Conservation (phyloP, 495 filamentous ascomycete genomes). For the Paragyromitra xinjiangensis region DNA sequence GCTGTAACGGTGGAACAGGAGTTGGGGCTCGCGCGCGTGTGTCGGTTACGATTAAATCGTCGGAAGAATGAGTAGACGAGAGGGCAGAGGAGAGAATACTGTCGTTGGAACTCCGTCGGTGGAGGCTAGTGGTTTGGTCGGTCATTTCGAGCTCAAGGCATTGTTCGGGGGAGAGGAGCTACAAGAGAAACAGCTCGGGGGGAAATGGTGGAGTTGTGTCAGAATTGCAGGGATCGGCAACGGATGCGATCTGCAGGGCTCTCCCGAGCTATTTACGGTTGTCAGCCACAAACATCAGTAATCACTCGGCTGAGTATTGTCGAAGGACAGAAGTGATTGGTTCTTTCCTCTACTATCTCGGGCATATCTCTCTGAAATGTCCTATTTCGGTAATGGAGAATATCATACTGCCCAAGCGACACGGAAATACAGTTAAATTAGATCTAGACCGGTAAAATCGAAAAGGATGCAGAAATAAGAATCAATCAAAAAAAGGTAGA, state of each 20-base stretch:
- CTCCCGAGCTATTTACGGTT: neutral
- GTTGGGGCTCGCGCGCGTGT: constrained; percentile 57
- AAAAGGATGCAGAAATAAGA: no score
- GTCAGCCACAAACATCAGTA: constrained; percentile 6
- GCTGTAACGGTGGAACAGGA: constrained; percentile 42
- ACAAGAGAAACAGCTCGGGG: neutral
- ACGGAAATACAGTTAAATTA: no score
- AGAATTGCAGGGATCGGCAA: neutral
- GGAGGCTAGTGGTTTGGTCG: constrained; percentile 21
- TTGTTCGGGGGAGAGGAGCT: constrained; percentile 28
- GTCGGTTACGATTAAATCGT: constrained; percentile 63
- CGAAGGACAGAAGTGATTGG: neutral
- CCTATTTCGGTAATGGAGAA: no score
- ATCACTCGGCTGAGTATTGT: neutral
- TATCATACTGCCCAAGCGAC: no score
- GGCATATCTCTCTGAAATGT: no score
- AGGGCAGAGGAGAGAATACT: constrained; percentile 40
- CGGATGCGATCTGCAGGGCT: constrained; percentile 12
- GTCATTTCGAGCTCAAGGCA: constrained; percentile 53
- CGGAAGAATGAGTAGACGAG: constrained; percentile 48
- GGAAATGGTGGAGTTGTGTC: neutral
- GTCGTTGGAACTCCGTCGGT: constrained; percentile 45
- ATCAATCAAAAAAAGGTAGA: no score
- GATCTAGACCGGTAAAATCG: no score
- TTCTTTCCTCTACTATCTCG: no score